Percentiles rank a stretch among this genome's conserved stretches.
Conservation (phyloP, 306 rosid species). For the Fragaria iinumae region DNA sequence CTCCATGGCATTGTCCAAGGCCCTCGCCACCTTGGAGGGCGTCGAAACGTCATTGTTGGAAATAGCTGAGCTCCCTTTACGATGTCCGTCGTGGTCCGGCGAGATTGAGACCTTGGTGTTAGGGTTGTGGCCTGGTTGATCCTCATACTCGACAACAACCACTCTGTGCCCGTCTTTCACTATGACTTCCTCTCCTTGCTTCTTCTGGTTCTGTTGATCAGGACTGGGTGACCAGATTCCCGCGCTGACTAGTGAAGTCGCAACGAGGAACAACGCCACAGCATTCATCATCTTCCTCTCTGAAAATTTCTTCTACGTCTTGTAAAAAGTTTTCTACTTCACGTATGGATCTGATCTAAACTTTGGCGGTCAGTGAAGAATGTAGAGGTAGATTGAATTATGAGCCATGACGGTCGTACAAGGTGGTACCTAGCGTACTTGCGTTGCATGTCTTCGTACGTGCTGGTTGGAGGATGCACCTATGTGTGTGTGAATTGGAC, state of each 20-base stretch:
- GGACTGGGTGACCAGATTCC: constrained; percentile 57
- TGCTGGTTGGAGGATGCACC: neutral
- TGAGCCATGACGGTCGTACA: neutral
- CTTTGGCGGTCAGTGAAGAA: neutral
- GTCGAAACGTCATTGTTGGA: neutral
- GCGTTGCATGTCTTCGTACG: too few relatives aligned
- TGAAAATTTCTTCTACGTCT: neutral
- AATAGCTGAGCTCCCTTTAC: neutral
- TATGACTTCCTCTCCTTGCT: constrained; percentile 34
- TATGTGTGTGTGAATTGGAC: neutral
- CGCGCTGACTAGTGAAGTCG: constrained; percentile 49
- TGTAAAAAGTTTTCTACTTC: neutral
- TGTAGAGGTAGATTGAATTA: neutral
- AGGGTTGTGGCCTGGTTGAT: constrained; percentile 43
- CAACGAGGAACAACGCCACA: constrained; percentile 44
- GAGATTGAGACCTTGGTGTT: constrained; percentile 69
- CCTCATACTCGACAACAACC: constrained; percentile 63
- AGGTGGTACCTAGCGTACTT: neutral
- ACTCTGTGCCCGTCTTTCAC: constrained; percentile 62
- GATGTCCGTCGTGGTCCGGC: constrained; percentile 26
- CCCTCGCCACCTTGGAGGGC: neutral
- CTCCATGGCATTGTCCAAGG: constrained; percentile 21
- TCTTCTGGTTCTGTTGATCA: constrained; percentile 5
- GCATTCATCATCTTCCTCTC: constrained; percentile 52
- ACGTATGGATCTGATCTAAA: neutral